A percentile compares a stretch with the other conserved stretches of the same genome.
Evolutionary conservation across 2,329 filamentous ascomycete species (phyloP).

Genomic region (Aspergillus ibericus): DNA sequence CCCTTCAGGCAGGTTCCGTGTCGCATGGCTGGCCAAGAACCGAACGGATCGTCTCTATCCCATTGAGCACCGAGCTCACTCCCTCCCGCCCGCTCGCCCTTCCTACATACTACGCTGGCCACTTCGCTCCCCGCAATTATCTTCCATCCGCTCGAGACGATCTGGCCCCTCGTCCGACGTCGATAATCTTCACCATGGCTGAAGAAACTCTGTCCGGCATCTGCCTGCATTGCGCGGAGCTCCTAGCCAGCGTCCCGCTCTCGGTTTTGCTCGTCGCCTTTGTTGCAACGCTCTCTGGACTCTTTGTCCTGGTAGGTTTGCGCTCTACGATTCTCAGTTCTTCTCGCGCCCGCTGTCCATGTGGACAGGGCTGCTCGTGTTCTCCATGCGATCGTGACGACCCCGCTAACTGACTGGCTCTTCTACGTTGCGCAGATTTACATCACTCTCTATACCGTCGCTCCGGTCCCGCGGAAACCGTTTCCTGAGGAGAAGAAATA

Average conservation of each 20-base stretch:
- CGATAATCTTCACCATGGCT: slow-evolving; percentile 24
- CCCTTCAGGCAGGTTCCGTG: slow-evolving; percentile 14
- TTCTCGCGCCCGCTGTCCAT: neutral
- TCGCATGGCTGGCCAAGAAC: slow-evolving; percentile 27
- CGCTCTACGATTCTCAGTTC: neutral
- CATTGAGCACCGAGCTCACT: slow-evolving; percentile 21
- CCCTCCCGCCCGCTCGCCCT: neutral
- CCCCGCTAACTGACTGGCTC: neutral
- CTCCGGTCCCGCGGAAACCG: slow-evolving; percentile 74
- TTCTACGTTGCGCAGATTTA: slow-evolving; percentile 55
- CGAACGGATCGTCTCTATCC: slow-evolving; percentile 21
- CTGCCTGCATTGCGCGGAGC: slow-evolving; percentile 35
- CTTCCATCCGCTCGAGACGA: neutral
- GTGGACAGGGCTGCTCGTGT: neutral
- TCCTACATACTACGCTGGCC: slow-evolving; percentile 4
- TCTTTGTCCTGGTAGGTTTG: slow-evolving; percentile 36
- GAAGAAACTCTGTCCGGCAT: slow-evolving; percentile 28
- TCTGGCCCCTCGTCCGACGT: neutral
- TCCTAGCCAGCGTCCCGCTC: slow-evolving; percentile 30
- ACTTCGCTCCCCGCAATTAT: slow-evolving; percentile 3
- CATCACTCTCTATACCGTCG: slow-evolving; percentile 68
- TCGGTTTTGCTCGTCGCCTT: slow-evolving; percentile 31
- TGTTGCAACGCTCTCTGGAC: slow-evolving; percentile 30
- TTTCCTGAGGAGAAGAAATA: slow-evolving; percentile 81
- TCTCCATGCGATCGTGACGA: neutral